Base-by-base conservation (phyloP, 2,329 filamentous ascomycete genomes). In the Pestalotiopsis sp. region DNA sequence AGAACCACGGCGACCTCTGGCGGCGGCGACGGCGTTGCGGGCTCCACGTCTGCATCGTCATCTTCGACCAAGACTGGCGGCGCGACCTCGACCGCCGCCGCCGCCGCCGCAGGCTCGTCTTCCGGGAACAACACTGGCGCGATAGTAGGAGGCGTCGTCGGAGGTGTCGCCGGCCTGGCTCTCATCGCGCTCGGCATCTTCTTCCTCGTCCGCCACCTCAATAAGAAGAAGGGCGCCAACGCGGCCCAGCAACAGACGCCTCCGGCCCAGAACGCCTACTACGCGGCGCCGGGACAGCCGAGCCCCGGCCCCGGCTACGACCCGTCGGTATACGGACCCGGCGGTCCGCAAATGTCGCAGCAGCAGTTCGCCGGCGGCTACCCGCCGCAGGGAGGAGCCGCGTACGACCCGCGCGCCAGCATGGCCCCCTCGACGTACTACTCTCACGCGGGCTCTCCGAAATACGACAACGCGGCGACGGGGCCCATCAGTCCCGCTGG, bases 71-170 rank as follows among this genome's bases (percentile, higher is more conserved):
- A 36, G 14, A 41, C 52, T 9, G 13, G 31, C n/a, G 36, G 59
- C 12, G 7, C 20, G 4, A 65, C 23, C n/a, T 20, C 62, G 23
- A 45, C 65, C 3, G 52, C 65, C 9, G 23, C 20, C 5, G 23
- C 20, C 5, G 23, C 65, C 5, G 27, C 25, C 12, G 12, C 64
- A 12, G 5, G 13, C 23, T 45, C 41, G 3, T 38, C 70, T 14
- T 31, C 36, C 4, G 69, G 70, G 39, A 69, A 23, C 4, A 73
- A 73, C 49, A 67, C 70, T 4, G 79, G 77, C 4, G 75, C 75
- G 20, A 79, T 80, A 31, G 75, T 70, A 2, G 74, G 75, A 23
- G 74, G 76, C 14, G 72, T 73, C 4, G 67, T 76, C 25, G 76
- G 75, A 20, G 76, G 76, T 14, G 67, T 77, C 59, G 74, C 72